A percentile compares a stretch with the other conserved stretches of the same genome.
Conservation (phyloP, 192 early-diverging fungal species). For the Powellomyces hirtus region DNA sequence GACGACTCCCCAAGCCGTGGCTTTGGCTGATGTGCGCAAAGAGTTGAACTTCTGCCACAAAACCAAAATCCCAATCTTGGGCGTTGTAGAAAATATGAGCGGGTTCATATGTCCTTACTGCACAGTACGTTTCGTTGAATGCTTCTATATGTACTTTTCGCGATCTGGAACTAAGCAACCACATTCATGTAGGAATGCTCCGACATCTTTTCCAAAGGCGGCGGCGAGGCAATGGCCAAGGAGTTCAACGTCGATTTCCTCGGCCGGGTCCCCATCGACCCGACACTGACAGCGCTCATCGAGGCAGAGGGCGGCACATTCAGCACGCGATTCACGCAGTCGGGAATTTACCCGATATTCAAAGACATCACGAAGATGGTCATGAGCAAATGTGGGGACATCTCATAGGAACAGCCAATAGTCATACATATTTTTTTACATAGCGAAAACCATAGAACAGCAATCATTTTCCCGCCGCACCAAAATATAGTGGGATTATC, state of each 20-base stretch:
- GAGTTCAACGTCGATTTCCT: slow-evolving; percentile 42
- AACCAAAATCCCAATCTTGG: slow-evolving; percentile 83
- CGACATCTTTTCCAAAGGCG: slow-evolving; percentile 51
- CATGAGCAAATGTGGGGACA: slow-evolving; percentile 13
- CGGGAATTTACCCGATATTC: slow-evolving; percentile 24
- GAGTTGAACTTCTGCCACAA: slow-evolving; percentile 96
- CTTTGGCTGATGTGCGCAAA: slow-evolving; percentile 85
- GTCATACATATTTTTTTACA: too few species aligned
- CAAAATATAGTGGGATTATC: too few species aligned
- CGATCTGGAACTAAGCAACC: neutral
- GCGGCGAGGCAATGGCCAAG: slow-evolving; percentile 45
- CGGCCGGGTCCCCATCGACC: slow-evolving; percentile 53
- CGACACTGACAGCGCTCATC: slow-evolving; percentile 41
- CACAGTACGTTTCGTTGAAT: slow-evolving; percentile 31
- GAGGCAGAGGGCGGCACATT: slow-evolving; percentile 33
- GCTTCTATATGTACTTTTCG: neutral
- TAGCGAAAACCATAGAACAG: too few species aligned
- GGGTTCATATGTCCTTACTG: slow-evolving; percentile 96
- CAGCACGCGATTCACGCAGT: slow-evolving; percentile 16
- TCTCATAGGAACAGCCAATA: too few species aligned
- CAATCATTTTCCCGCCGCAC: too few species aligned
- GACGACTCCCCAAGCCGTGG: slow-evolving; percentile 34
- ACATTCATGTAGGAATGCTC: slow-evolving; percentile 40
- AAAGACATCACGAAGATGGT: slow-evolving; percentile 23
- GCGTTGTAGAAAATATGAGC: slow-evolving; percentile 96